Evolutionary conservation across 2,329 filamentous ascomycete species (phyloP).

Genomic region (Exophiala xenobiotica): DNA sequence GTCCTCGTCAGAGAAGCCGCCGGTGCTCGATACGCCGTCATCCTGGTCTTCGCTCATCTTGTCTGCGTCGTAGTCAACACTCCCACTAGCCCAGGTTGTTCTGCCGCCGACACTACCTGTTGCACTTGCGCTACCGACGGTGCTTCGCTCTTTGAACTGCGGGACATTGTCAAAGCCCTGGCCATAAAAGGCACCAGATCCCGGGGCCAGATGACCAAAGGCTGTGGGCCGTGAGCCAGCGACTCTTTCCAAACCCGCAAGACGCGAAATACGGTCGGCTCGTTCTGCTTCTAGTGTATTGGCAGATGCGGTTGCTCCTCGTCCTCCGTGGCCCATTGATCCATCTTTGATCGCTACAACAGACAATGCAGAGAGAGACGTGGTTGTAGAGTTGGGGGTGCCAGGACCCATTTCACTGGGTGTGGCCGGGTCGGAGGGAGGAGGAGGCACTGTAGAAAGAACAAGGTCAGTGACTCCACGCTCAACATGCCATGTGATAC

Average conservation of each 20-base stretch:
- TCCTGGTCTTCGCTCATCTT: conserved; percentile 64
- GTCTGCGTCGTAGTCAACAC: conserved; percentile 56
- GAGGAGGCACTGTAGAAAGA: conserved; percentile 79
- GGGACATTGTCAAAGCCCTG: conserved; percentile 71
- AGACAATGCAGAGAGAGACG: conserved; percentile 84
- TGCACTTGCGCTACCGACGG: conserved; percentile 85
- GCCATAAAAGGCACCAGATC: conserved; percentile 23
- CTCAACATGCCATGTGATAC: neutral
- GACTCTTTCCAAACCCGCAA: conserved; percentile 86
- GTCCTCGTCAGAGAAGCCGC: conserved; percentile 82
- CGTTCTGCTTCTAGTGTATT: conserved; percentile 86
- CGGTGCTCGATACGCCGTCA: conserved; percentile 62
- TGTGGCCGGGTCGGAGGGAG: conserved; percentile 77
- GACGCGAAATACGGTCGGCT: conserved; percentile 89
- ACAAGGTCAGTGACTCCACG: conserved; percentile 55
- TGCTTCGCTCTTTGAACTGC: conserved; percentile 74
- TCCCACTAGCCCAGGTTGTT: conserved; percentile 65
- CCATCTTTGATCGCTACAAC: conserved; percentile 97
- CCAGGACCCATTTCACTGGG: conserved; percentile 86
- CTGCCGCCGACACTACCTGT: conserved; percentile 73
- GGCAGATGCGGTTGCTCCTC: conserved; percentile 58
- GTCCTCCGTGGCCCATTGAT: conserved; percentile 72
- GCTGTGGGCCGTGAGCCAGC: conserved; percentile 65
- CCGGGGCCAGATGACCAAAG: conserved; percentile 39
- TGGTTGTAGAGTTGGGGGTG: conserved; percentile 89